Percentiles rank a stretch among this genome's conserved stretches.
Conservation (phyloP, 495 filamentous ascomycete genomes). For the Xanthoparmelia taractica region DNA sequence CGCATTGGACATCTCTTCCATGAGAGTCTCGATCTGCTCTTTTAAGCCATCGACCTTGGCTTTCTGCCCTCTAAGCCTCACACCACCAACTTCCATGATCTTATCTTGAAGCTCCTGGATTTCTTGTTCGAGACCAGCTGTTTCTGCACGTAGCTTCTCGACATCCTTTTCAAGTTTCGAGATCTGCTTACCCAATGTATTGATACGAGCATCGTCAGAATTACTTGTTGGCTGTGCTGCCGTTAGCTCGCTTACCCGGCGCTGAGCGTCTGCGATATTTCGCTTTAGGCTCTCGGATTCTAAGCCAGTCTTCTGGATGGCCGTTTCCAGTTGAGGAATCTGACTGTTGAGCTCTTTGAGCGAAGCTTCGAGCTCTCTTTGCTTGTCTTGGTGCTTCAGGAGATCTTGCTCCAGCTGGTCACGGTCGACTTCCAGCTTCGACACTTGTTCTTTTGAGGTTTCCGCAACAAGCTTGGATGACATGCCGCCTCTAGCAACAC, state of each 20-base stretch:
- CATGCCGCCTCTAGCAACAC: conserved; percentile 84
- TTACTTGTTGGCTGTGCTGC: conserved; percentile 72
- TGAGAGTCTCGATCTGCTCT: conserved; percentile 72
- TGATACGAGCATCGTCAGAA: conserved; percentile 62
- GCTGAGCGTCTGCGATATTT: conserved; percentile 76
- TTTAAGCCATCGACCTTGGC: conserved; percentile 87
- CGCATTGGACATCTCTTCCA: conserved; percentile 72
- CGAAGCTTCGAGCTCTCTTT: conserved; percentile 63
- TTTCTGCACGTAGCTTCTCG: conserved; percentile 70
- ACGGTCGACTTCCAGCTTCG: conserved; percentile 76
- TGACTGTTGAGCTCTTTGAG: conserved; percentile 69
- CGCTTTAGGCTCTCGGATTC: conserved; percentile 81
- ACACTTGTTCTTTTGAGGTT: conserved; percentile 75
- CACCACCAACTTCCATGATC: conserved; percentile 96
- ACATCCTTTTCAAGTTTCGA: conserved; percentile 67
- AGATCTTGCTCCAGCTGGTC: conserved; percentile 76
- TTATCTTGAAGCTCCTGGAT: conserved; percentile 87
- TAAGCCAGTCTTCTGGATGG: conserved; percentile 83
- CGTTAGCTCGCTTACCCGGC: conserved; percentile 71
- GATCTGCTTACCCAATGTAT: conserved; percentile 67
- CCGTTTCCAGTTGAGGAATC: conserved; percentile 77
- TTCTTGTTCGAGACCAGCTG: conserved; percentile 77
- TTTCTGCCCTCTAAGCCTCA: conserved; percentile 81
- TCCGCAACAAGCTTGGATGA: conserved; percentile 87
- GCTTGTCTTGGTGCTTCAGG: conserved; percentile 70